phyloP scores from a whole-genome alignment of 352 stramenopile genomes.

The Elongisporangium prolatum region DNA sequence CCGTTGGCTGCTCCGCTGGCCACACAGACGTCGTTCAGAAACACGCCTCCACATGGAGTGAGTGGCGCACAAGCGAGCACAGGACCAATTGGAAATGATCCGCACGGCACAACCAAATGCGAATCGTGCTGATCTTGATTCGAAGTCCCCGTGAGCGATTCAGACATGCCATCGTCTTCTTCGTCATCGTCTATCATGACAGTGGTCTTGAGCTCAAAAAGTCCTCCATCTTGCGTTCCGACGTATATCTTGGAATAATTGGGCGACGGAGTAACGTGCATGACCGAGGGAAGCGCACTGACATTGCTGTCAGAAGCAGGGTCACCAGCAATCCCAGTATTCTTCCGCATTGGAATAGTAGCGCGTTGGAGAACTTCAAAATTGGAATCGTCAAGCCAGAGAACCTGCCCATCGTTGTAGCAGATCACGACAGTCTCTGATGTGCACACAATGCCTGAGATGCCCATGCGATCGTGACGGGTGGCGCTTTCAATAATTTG shows the following conservation, averaged over 20 bases:
- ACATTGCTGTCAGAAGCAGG: not conserved
- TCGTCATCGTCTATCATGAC: constrained; percentile 55
- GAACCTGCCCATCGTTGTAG: constrained; percentile 43
- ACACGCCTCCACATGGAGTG: constrained; percentile 48
- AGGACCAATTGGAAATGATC: constrained; percentile 43
- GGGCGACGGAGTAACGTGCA: constrained; percentile 32
- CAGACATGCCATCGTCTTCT: constrained; percentile 26
- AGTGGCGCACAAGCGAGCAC: constrained; percentile 40
- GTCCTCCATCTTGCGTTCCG: constrained; percentile 42
- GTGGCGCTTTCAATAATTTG: constrained; percentile 27
- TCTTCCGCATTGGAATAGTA: constrained; percentile 16
- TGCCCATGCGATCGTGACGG: constrained; percentile 28
- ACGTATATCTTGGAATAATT: constrained; percentile 55
- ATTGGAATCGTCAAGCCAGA: constrained; percentile 38
- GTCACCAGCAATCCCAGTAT: not conserved
- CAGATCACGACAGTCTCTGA: constrained; percentile 39
- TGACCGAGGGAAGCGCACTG: constrained; percentile 20
- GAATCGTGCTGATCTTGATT: constrained; percentile 12
- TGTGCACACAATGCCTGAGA: constrained; percentile 47
- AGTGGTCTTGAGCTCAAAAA: constrained; percentile 62
- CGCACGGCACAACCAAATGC: constrained; percentile 34
- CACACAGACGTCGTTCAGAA: constrained; percentile 38
- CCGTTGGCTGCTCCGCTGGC: constrained; percentile 48
- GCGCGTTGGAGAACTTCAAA: constrained; percentile 40
- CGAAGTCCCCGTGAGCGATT: not conserved